Conservation (phyloP, 2,329 filamentous ascomycete species). For the Leptographium radiaticola region DNA sequence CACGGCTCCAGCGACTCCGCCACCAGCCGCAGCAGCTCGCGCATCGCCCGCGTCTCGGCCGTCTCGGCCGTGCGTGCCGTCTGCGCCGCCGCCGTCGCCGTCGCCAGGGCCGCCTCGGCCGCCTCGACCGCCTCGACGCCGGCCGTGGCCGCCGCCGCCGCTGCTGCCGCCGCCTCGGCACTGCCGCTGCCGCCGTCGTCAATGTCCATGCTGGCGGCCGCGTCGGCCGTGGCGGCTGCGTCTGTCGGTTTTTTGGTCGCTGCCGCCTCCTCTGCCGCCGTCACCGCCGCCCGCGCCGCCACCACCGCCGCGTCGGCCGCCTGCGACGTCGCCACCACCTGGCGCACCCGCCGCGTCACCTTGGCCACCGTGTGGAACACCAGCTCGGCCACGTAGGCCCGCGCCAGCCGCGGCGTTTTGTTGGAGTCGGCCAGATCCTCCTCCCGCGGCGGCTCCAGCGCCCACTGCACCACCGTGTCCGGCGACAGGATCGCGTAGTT, state of each 20-base stretch:
- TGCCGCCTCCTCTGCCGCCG: slow-evolving; percentile 30
- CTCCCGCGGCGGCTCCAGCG: slow-evolving; percentile 62
- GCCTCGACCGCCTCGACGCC: slow-evolving; percentile 18
- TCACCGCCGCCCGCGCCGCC: slow-evolving; percentile 10
- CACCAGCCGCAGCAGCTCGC: slow-evolving; percentile 66
- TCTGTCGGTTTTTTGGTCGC: slow-evolving; percentile 8
- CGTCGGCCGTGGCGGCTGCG: background rate
- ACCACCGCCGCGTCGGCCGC: slow-evolving; percentile 17
- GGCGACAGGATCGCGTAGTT: slow-evolving; percentile 94
- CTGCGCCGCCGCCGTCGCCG: slow-evolving; percentile 9
- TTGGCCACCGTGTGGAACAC: slow-evolving; percentile 80
- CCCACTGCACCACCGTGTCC: slow-evolving; percentile 78
- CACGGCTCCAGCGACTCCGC: slow-evolving; percentile 65
- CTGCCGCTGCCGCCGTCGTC: slow-evolving; percentile 10
- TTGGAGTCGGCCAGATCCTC: slow-evolving; percentile 75
- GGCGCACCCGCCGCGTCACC: slow-evolving; percentile 73
- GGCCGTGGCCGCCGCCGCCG: slow-evolving; percentile 28
- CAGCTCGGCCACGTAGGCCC: slow-evolving; percentile 77
- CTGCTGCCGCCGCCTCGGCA: background rate
- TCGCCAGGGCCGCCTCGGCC: slow-evolving; percentile 19
- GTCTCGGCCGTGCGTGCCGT: slow-evolving; percentile 49
- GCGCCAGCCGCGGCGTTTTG: slow-evolving; percentile 51
- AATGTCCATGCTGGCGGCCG: slow-evolving; percentile 23
- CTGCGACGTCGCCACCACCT: slow-evolving; percentile 45
- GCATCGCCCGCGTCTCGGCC: slow-evolving; percentile 61